Evolutionary conservation across 495 filamentous ascomycete genomes (phyloP).

Genomic region (Xylaria scruposa): DNA sequence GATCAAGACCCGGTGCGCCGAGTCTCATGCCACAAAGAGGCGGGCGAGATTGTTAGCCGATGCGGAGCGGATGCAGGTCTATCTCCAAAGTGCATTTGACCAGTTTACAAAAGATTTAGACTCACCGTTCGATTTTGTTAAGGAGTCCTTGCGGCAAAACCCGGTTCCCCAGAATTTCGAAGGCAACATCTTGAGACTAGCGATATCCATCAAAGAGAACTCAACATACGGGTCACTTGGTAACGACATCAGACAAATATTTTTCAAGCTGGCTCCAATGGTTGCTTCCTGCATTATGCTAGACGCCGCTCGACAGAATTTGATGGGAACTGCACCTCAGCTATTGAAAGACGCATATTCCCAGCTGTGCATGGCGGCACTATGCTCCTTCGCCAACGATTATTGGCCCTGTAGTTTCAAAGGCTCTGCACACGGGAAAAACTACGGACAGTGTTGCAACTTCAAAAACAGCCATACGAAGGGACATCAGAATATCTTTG

Average conservation of each 20-base stretch:
- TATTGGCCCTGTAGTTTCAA: background rate
- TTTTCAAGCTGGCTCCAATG: background rate
- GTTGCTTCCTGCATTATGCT: background rate
- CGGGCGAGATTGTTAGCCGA: too few species aligned
- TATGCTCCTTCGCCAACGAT: background rate
- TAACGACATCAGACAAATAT: background rate
- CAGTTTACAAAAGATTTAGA: too few species aligned
- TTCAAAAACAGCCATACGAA: background rate
- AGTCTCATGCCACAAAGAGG: too few species aligned
- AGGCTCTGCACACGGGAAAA: background rate
- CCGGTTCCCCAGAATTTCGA: too few species aligned
- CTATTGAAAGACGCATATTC: background rate
- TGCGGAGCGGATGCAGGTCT: too few species aligned
- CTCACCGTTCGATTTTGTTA: too few species aligned
- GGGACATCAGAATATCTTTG: background rate
- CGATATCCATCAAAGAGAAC: too few species aligned
- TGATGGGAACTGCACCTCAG: background rate
- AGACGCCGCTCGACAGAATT: background rate
- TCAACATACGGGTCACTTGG: background rate
- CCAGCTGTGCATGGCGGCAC: background rate
- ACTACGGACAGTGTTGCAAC: background rate
- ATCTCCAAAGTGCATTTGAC: too few species aligned
- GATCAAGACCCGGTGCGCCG: too few species aligned
- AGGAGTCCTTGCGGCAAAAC: too few species aligned
- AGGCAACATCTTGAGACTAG: too few species aligned